Evolutionary conservation across 2,329 filamentous ascomycete species (phyloP).

Genomic region (Truncatella angustata): DNA sequence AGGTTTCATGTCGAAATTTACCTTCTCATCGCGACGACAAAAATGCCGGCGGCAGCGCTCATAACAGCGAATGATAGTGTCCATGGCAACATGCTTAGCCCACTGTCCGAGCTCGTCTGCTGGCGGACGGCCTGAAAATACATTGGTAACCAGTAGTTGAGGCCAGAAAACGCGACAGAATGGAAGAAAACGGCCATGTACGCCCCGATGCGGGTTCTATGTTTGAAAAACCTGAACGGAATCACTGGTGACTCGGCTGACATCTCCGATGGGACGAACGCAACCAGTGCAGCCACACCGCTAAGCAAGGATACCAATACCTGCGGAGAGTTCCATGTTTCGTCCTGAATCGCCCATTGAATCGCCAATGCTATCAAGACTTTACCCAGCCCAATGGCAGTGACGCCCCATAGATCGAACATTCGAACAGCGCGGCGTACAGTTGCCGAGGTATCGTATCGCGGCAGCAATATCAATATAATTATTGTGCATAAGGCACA

Average conservation of each 20-base stretch:
- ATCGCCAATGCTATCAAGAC: conserved; percentile 1
- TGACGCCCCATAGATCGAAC: conserved; percentile 2
- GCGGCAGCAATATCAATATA: neutral
- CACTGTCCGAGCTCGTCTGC: neutral
- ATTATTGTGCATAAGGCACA: neutral
- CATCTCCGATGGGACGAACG: neutral
- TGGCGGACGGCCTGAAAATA: conserved; percentile 5
- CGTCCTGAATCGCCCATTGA: neutral
- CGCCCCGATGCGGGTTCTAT: neutral
- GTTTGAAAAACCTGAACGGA: neutral
- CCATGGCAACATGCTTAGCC: conserved; percentile 4
- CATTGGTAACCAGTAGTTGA: conserved; percentile 1
- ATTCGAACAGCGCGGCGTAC: neutral
- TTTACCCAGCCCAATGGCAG: neutral
- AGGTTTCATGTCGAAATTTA: too few species aligned
- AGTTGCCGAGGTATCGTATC: neutral
- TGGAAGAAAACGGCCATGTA: conserved; percentile 4
- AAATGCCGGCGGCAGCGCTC: neutral
- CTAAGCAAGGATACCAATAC: neutral
- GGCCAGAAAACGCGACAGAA: neutral
- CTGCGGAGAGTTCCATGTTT: neutral
- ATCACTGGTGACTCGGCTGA: neutral
- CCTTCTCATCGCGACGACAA: neutral
- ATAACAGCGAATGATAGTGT: conserved; percentile 2
- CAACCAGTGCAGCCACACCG: neutral